Base-by-base conservation (phyloP, 768 basidiomycete genomes). In the Neoboletus brunneissimus region DNA sequence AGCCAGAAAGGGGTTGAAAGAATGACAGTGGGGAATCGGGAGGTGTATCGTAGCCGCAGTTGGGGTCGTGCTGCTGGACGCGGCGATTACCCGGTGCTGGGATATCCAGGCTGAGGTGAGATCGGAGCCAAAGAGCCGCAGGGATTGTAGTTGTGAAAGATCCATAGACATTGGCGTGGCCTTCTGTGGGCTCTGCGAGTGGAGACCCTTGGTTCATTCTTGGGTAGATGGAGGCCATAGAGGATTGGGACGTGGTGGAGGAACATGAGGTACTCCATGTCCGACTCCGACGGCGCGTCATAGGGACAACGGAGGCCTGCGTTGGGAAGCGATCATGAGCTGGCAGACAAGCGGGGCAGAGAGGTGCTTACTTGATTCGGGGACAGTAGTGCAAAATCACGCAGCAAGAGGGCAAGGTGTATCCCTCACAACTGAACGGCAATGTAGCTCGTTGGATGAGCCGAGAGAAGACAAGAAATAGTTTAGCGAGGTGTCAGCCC, bases 131-230 rank as follows among this genome's bases (percentile, higher is more conserved):
- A 3, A 69, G 61, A 9, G 60, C 46, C 16, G 75, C 75, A n/a
- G 74, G 65, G 18, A 60, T 51, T 0, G 76, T 78, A 0, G 76
- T 73, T 1, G 75, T 70, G 49, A 79, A 79, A 11, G 79, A 73
- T 34, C 76, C 77, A 40, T 66, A 63, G 32, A 67, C 71, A 32
- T 67, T 64, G 9, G 69, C 48, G 27, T 53, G 44, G 12, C 70
- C 71, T 34, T 66, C 49, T n/a, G 49, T 54, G 59, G 58, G 67
- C 27, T 64, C 60, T 23, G 71, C 63, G 34, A 35, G 71, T 23
- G 49, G 57, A 55, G 62, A 64, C 43, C 31, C 50, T 48, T 58
- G 72, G 43, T 37, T 59, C 41, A 67, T 66, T 64, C 37, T 58
- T 12, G 51, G 53, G 43, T 62, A 67, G 58, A 58, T 69, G 54